A percentile compares a stretch with the other conserved stretches of the same genome.
These are phyloP conservation scores for Metschnikowia vanudenii DNA, from an alignment of 805 yeast species.

Conservation along the genomic window DNA sequence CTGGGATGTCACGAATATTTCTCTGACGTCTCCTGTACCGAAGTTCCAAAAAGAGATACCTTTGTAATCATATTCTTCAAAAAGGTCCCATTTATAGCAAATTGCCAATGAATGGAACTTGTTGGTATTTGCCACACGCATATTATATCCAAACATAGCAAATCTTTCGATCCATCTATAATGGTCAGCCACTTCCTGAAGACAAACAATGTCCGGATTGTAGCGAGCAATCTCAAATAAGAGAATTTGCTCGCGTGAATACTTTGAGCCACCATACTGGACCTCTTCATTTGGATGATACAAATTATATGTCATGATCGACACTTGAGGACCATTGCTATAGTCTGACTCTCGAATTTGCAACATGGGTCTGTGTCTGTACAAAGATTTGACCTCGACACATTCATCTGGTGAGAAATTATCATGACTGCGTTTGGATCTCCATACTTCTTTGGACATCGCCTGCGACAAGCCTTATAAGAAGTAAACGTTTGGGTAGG, in stretches of 20 bases:
- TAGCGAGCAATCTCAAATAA: conserved; percentile 5
- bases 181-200: conserved; percentile 5
- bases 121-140: conserved; percentile 1
- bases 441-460: neutral
- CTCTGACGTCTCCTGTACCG: neutral
- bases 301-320: conserved; percentile 9
- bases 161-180: neutral
- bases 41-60: neutral
- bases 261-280: neutral
- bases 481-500: no score
- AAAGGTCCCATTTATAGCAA: conserved; percentile 3
- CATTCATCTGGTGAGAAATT: neutral
- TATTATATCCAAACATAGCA: conserved; percentile 1
- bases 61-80: neutral
- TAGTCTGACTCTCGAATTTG: neutral
- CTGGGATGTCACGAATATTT: neutral
- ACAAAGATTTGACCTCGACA: neutral
- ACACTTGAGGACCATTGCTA: conserved; percentile 5
- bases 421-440: neutral
- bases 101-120: conserved; percentile 4
- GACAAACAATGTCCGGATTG: conserved; percentile 10
- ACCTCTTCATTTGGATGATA: neutral
- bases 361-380: conserved; percentile 8
- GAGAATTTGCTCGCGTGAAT: conserved; percentile 4
- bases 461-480: no score